These are phyloP conservation scores for Akanthomyces dipterigenus DNA, from an alignment of 2,329 filamentous ascomycete species.

Conservation along the genomic window DNA sequence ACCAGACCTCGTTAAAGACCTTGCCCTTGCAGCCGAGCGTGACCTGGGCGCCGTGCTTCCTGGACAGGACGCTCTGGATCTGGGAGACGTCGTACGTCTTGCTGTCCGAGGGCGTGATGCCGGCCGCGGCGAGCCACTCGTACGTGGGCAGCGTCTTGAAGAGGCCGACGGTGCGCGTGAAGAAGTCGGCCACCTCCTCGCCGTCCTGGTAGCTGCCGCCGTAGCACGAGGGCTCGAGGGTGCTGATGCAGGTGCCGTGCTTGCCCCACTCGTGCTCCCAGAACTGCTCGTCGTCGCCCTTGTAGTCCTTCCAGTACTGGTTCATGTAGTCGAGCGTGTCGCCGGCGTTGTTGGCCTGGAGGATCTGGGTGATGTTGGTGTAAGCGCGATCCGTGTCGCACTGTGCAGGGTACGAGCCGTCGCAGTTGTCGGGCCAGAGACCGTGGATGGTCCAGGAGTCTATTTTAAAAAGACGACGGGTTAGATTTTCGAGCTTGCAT, in stretches of 20 bases:
- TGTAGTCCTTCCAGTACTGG: conserved; percentile 64
- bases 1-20: conserved; percentile 50
- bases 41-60: conserved; percentile 45
- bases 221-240: conserved; percentile 62
- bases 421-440: conserved; percentile 60
- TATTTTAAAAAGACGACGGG: background rate
- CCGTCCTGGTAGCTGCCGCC: conserved; percentile 45
- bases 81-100: conserved; percentile 52
- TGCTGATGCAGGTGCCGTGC: conserved; percentile 68
- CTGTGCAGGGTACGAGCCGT: conserved; percentile 60
- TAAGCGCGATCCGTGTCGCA: conserved; percentile 58
- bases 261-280: conserved; percentile 74
- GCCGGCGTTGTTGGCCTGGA: conserved; percentile 43
- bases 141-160: conserved; percentile 64
- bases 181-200: conserved; percentile 63
- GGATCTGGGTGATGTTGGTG: conserved; percentile 57
- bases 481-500: background rate
- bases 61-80: conserved; percentile 52
- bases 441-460: conserved; percentile 72
- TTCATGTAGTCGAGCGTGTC: conserved; percentile 61
- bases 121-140: conserved; percentile 52
- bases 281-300: conserved; percentile 55
- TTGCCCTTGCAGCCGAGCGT: conserved; percentile 49
- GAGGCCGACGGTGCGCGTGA: conserved; percentile 56
- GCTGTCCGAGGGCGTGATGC: conserved; percentile 46